Base-by-base conservation (phyloP, 306 rosid species). In the Lupinus albus region DNA sequence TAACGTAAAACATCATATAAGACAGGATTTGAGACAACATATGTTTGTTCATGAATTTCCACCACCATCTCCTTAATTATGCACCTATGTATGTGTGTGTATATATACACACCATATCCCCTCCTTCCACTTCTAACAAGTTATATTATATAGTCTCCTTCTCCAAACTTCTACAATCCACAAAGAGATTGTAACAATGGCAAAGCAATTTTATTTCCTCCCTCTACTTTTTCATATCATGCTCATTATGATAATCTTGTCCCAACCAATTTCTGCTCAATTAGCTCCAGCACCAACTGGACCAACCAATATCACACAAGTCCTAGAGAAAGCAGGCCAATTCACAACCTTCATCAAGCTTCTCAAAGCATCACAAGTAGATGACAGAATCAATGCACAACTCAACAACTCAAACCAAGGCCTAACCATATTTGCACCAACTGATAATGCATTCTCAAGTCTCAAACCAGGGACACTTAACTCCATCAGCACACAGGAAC, bases 251-350 rank as follows among this genome's bases (percentile, higher is more conserved):
- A 25, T 25, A 2, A 25, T 25, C 30, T 45, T 52, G 9, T 36
- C 35, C 20, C 73, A 50, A 12, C 53, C 55, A 61, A 50, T 39
- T 25, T 70, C 74, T 5, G 89, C 88, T 33, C 84, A 84, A 25
- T n/a, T 62, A 3, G 64, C 88, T 21, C 82, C 89, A 5, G 83
- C 83, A n/a, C 84, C 95, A 67, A 49, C 96, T 28, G 91, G 86
- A 8, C 92, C 92, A 9, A 68, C 83, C 32, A 85, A 93, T 76
- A 80, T 93, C 56, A 88, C 93, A 5, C 63, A 76, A 4, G 69
- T 93, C 8, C 96, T 93, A 0, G 87, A 90, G 16, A 93, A 90
- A 32, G 99, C 86, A 42, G 97, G 97, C 0, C 99, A 93, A 11
- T 93, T 80, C 92, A 83, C 96, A 41, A 93, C 96, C 30, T 76